Percentiles rank a stretch among this genome's conserved stretches.
Conservation (phyloP, 1,139 yeast genomes). For the Saccharomyces hybrid region DNA sequence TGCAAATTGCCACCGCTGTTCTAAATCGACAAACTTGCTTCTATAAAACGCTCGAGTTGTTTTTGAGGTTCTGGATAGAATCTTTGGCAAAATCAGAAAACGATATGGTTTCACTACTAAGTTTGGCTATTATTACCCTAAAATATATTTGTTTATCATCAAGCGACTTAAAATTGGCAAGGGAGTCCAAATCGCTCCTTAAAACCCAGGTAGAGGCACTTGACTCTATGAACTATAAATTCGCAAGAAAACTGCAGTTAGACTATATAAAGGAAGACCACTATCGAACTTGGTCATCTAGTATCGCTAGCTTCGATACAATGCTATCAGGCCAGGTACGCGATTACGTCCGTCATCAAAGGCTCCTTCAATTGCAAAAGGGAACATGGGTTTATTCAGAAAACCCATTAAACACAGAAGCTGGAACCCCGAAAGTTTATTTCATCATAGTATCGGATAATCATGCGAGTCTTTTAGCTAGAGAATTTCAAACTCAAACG, state of each 20-base stretch:
- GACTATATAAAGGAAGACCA: conserved; percentile 35
- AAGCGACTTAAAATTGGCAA: conserved; percentile 1
- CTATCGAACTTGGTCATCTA: conserved; percentile 32
- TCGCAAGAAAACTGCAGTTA: conserved; percentile 52
- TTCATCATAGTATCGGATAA: conserved; percentile 69
- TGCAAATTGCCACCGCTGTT: not conserved
- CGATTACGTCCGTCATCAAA: conserved; percentile 70
- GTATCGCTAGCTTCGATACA: conserved; percentile 43
- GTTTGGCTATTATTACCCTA: conserved; percentile 19
- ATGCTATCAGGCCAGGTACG: conserved; percentile 52
- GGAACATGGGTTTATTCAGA: conserved; percentile 84
- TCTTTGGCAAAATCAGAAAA: conserved; percentile 49
- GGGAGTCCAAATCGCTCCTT: conserved; percentile 1
- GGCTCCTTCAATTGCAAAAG: conserved; percentile 60
- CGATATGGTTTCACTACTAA: conserved; percentile 30
- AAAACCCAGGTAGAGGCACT: conserved; percentile 33
- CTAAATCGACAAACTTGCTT: not conserved
- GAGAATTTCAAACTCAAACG: conserved; percentile 47
- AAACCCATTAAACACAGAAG: conserved; percentile 44
- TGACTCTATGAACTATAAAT: conserved; percentile 40
- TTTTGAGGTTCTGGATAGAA: conserved; percentile 57
- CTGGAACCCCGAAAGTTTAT: conserved; percentile 37
- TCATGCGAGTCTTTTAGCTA: conserved; percentile 52
- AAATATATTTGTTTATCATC: conserved; percentile 10
- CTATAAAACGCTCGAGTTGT: conserved; percentile 10